Percentiles rank a stretch among this genome's conserved stretches.
These are phyloP conservation scores for Cercospora sp. DNA, from an alignment of 2,329 filamentous ascomycete genomes.

Conservation along the genomic window DNA sequence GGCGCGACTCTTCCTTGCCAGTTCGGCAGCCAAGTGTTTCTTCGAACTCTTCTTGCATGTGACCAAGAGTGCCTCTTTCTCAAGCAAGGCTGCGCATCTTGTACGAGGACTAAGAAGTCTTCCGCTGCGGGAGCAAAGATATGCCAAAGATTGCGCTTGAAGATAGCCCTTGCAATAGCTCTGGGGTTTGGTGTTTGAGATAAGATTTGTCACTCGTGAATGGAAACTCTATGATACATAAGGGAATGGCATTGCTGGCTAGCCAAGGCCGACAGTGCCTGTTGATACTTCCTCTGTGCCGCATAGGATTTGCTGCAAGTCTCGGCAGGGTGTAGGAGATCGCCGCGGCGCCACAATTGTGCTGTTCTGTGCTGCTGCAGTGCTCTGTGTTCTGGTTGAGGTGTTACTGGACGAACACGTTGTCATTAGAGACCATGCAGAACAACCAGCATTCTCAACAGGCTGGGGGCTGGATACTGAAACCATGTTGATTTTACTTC, in stretches of 20 bases:
- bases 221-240: neutral
- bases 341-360: neutral
- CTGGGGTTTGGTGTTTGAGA: neutral
- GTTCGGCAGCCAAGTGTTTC: slow-evolving; percentile 5
- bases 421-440: neutral
- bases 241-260: neutral
- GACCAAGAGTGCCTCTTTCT: slow-evolving; percentile 4
- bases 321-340: neutral
- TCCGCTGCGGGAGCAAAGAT: neutral
- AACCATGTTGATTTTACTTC: neutral
- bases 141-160: neutral
- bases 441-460: neutral
- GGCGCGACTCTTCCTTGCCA: neutral
- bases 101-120: neutral
- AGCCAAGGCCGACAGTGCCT: neutral
- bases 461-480: neutral
- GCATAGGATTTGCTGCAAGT: neutral
- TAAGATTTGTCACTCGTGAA: neutral
- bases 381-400: neutral
- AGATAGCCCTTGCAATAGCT: neutral
- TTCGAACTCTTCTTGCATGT: slow-evolving; percentile 9
- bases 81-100: slow-evolving; percentile 10
- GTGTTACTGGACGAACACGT: neutral
- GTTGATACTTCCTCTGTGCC: slow-evolving; percentile 1
- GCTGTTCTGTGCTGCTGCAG: neutral